A percentile compares a stretch with the other conserved stretches of the same genome.
phyloP scores from a whole-genome alignment of 257 asterid species.

The Paraleonurus japonicus region DNA sequence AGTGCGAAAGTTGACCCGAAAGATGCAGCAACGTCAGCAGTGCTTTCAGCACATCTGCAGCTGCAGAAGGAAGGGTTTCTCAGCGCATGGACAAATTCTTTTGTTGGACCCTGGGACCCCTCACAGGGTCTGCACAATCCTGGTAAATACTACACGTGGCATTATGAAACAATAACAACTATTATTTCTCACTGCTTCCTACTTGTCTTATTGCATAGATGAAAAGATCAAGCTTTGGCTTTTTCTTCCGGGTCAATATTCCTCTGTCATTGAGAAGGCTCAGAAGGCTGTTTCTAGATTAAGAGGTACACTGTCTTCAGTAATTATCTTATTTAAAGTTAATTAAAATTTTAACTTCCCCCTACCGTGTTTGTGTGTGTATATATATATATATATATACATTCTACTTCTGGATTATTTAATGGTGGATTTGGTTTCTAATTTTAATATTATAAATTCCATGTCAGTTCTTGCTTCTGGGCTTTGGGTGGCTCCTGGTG shows the following conservation, averaged over 20 bases:
- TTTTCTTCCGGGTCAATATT: conserved; percentile 85
- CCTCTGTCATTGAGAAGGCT: conserved; percentile 81
- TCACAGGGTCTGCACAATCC: conserved; percentile 98
- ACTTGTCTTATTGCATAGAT: conserved; percentile 49
- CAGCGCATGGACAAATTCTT: conserved; percentile 95
- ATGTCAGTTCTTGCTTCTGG: conserved; percentile 84
- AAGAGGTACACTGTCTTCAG: conserved; percentile 56
- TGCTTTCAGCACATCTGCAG: conserved; percentile 84
- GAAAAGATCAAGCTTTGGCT: conserved; percentile 99
- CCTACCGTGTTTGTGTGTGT: too few species aligned
- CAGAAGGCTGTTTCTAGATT: conserved; percentile 69
- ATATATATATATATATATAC: too few species aligned
- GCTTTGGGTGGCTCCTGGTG: conserved; percentile 99
- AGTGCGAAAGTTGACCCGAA: conserved; percentile 70
- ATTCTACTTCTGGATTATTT: conserved; percentile 11
- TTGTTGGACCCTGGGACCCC: conserved; percentile 99
- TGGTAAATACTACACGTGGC: conserved; percentile 51
- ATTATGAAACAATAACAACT: neutral
- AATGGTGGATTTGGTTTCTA: conserved; percentile 21
- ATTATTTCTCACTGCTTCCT: conserved; percentile 34
- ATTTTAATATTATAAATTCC: conserved; percentile 18
- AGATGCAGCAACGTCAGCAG: conserved; percentile 70
- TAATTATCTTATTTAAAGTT: conserved; percentile 13
- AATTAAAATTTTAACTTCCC: neutral
- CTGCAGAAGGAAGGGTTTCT: conserved; percentile 93